Evolutionary conservation across 2,329 filamentous ascomycete genomes (phyloP).

Genomic region (Alternaria longipes): DNA sequence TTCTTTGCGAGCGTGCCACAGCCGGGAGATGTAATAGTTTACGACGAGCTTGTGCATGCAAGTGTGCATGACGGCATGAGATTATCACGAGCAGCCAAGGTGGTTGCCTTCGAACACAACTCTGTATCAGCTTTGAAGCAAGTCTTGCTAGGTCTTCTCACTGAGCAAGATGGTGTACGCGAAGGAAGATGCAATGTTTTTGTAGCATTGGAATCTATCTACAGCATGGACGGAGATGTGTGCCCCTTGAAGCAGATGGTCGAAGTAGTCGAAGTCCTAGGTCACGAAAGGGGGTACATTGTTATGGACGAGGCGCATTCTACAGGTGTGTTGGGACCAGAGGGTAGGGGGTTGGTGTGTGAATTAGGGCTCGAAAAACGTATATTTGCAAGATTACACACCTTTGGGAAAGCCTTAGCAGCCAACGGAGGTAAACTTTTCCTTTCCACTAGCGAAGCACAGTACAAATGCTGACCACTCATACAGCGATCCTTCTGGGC

Average conservation of each 20-base stretch:
- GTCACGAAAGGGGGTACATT: constrained; percentile 67
- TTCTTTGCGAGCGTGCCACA: constrained; percentile 61
- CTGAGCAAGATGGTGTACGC: constrained; percentile 30
- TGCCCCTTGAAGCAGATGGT: constrained; percentile 70
- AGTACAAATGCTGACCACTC: neutral
- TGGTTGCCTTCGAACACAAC: constrained; percentile 67
- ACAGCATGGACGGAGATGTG: constrained; percentile 86
- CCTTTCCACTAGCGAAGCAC: neutral
- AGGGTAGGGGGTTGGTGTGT: constrained; percentile 66
- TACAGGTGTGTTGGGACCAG: constrained; percentile 66
- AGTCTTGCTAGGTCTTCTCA: constrained; percentile 51
- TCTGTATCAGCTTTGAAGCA: constrained; percentile 50
- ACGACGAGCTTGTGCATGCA: constrained; percentile 78
- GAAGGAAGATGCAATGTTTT: constrained; percentile 41
- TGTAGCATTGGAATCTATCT: constrained; percentile 54
- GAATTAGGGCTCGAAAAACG: constrained; percentile 62
- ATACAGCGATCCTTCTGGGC: constrained; percentile 44
- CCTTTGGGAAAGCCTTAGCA: constrained; percentile 73
- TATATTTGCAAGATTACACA: constrained; percentile 68
- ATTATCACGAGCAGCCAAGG: constrained; percentile 64
- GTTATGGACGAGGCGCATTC: constrained; percentile 76
- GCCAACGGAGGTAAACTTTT: constrained; percentile 71
- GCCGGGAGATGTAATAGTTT: constrained; percentile 64
- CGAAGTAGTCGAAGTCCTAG: constrained; percentile 65
- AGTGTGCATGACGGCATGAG: constrained; percentile 80